phyloP scores from a whole-genome alignment of 2,329 filamentous ascomycete genomes.

The Pseudogymnoascus verrucosus region DNA sequence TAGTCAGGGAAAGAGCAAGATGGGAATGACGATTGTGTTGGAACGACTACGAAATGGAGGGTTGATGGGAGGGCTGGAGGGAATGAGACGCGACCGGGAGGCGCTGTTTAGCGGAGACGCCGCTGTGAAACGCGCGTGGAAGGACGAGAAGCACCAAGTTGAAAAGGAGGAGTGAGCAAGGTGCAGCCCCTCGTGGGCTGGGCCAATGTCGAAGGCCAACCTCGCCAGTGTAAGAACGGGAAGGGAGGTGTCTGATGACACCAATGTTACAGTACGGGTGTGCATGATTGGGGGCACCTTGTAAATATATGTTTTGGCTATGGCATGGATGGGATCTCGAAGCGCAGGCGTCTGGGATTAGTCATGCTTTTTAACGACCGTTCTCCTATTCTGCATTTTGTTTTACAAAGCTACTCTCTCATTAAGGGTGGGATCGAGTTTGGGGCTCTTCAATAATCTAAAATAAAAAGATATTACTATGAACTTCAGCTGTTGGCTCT shows the following conservation, averaged over 20 bases:
- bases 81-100: conserved; percentile 54
- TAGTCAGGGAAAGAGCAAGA: conserved; percentile 70
- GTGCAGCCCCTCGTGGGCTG: background rate
- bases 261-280: background rate
- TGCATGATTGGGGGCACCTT: background rate
- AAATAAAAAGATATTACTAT: background rate
- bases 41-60: conserved; percentile 61
- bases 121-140: background rate
- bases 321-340: background rate
- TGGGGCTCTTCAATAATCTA: background rate
- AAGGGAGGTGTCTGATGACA: background rate
- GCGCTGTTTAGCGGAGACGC: background rate
- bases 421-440: background rate
- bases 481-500: background rate
- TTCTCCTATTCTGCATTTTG: conserved; percentile 9
- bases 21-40: conserved; percentile 76
- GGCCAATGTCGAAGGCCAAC: background rate
- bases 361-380: background rate
- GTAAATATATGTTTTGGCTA: conserved; percentile 9
- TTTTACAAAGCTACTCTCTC: background rate
- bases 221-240: background rate
- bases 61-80: conserved; percentile 60
- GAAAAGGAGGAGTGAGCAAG: background rate
- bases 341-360: conserved; percentile 10
- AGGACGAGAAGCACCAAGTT: background rate